A percentile compares a stretch with the other conserved stretches of the same genome.
phyloP scores from a whole-genome alignment of 768 basidiomycete genomes.

The Leccinum obscurum region DNA sequence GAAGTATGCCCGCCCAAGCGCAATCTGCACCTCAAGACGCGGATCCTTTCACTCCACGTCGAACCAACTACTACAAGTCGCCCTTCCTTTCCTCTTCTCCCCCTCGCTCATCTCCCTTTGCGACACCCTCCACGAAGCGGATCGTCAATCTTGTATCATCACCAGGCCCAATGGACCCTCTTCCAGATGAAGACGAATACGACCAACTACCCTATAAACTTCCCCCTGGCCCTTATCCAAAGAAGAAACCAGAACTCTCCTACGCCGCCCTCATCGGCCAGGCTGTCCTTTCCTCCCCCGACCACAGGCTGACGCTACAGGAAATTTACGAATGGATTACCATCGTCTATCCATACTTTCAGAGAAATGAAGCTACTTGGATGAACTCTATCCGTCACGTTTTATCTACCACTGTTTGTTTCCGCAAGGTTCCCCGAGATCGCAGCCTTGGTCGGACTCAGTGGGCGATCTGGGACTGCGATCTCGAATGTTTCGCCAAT shows the following conservation, averaged over 20 bases:
- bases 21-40: constrained; percentile 35
- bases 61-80: constrained; percentile 42
- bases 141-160: constrained; percentile 80
- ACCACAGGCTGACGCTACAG: constrained; percentile 85
- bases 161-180: constrained; percentile 72
- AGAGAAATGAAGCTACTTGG: constrained; percentile 92
- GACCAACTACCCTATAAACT: constrained; percentile 71
- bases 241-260: constrained; percentile 78
- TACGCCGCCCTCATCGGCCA: constrained; percentile 97
- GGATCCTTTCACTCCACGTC: constrained; percentile 53
- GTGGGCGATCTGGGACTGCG: constrained; percentile 86
- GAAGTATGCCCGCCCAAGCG: constrained; percentile 31
- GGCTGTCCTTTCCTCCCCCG: constrained; percentile 82
- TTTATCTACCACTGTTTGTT: constrained; percentile 87
- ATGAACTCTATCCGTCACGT: constrained; percentile 99
- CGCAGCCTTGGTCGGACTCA: constrained; percentile 77
- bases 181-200: constrained; percentile 64
- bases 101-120: constrained; percentile 56
- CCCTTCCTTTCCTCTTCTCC: constrained; percentile 65
- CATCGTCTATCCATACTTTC: constrained; percentile 90
- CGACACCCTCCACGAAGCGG: constrained; percentile 57
- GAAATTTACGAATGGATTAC: constrained; percentile 98
- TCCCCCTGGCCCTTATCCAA: constrained; percentile 82
- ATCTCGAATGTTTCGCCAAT: constrained; percentile 77
- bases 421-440: constrained; percentile 81